These are phyloP conservation scores for Saccharata proteae DNA, from an alignment of 2,329 filamentous ascomycete genomes.

Conservation along the genomic window DNA sequence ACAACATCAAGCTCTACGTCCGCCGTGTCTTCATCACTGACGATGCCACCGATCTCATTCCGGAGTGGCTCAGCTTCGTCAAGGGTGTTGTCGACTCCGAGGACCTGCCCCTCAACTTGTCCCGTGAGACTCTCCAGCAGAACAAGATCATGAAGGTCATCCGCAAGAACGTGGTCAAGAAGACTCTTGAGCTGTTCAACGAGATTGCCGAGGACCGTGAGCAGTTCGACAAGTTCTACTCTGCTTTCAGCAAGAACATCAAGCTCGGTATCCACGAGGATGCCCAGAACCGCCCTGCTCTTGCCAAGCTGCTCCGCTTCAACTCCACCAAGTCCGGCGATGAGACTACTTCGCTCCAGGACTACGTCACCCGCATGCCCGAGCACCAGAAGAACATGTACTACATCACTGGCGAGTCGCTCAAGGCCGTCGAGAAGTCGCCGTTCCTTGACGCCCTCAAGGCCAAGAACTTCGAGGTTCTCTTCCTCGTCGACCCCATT, in stretches of 20 bases:
- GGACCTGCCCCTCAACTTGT: constrained; percentile 98
- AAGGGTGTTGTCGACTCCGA: constrained; percentile 99
- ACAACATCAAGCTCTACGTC: constrained; percentile 99
- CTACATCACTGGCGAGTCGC: constrained; percentile 99
- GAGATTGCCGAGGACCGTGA: constrained; percentile 99
- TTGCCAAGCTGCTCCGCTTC: constrained; percentile 98
- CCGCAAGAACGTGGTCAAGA: constrained; percentile 99
- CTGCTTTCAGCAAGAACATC: constrained; percentile 99
- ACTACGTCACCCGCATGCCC: constrained; percentile 98
- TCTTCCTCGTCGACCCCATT: constrained; percentile 98
- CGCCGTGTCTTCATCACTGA: constrained; percentile 99
- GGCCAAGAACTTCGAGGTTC: constrained; percentile 98
- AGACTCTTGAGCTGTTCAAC: constrained; percentile 97
- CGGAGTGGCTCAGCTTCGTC: constrained; percentile 98
- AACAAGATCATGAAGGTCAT: constrained; percentile 99
- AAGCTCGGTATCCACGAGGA: constrained; percentile 99
- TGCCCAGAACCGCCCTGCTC: constrained; percentile 81
- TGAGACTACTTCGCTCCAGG: constrained; percentile 82
- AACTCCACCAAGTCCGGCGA: constrained; percentile 98
- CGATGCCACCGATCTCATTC: constrained; percentile 96
- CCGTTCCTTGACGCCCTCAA: constrained; percentile 98
- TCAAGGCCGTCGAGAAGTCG: constrained; percentile 96
- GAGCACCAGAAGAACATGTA: constrained; percentile 99
- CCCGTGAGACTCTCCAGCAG: constrained; percentile 99
- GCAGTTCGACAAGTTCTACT: constrained; percentile 99